Evolutionary conservation across 2,329 filamentous ascomycete genomes (phyloP).

Genomic region (Apiospora phragmitis): DNA sequence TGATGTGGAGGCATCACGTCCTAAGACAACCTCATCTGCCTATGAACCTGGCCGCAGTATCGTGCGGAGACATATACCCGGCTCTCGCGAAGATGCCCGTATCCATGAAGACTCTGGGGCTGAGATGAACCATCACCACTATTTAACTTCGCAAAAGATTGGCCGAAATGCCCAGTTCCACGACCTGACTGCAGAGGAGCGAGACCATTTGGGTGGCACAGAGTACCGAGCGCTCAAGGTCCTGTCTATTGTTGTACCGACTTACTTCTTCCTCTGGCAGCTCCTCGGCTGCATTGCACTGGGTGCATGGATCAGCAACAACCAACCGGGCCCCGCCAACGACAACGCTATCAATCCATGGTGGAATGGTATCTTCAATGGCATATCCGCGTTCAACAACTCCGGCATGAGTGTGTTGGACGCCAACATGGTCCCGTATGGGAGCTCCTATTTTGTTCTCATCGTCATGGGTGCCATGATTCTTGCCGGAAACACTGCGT

Average conservation of each 20-base stretch:
- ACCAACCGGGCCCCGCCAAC: conserved; percentile 40
- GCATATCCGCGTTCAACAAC: conserved; percentile 57
- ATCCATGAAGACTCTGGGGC: not conserved
- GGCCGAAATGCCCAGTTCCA: conserved; percentile 50
- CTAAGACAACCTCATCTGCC: conserved; percentile 1
- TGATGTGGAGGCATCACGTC: not conserved
- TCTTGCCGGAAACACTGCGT: conserved; percentile 53
- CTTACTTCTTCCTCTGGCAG: conserved; percentile 58
- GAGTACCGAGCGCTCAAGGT: conserved; percentile 53
- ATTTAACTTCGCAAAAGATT: conserved; percentile 24
- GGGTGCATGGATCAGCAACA: conserved; percentile 48
- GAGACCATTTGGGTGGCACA: conserved; percentile 50
- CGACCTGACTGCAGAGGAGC: conserved; percentile 46
- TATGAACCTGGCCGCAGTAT: not conserved
- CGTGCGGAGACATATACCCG: not conserved
- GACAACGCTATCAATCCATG: conserved; percentile 45
- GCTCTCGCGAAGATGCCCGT: not conserved
- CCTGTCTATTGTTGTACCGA: conserved; percentile 49
- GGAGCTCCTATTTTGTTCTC: conserved; percentile 36
- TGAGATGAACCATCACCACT: conserved; percentile 10
- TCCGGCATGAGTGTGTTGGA: conserved; percentile 58
- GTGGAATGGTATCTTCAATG: conserved; percentile 58
- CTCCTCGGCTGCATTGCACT: conserved; percentile 58
- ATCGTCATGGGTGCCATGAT: conserved; percentile 30
- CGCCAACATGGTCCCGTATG: conserved; percentile 51